Evolutionary conservation across 2,329 filamentous ascomycete species (phyloP), one percentile per base, ranked within the genome.

Genomic region (Paramyrothecium sp.): DNA sequence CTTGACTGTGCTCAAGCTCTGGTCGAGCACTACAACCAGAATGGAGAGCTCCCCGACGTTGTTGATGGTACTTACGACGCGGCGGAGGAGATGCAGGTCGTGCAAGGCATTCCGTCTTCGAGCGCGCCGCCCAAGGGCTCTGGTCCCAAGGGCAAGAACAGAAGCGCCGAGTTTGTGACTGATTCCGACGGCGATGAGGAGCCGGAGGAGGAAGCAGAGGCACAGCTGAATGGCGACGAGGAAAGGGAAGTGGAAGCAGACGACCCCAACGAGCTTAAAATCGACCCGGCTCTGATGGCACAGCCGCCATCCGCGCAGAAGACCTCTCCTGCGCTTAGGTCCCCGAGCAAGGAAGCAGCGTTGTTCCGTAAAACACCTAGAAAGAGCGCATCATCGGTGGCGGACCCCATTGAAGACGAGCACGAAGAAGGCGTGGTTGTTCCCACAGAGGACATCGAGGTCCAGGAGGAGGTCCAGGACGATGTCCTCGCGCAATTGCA

Each of bases 1-100:
- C 67, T 68, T 34, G 70, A 78, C 19, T 70, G 69, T 54, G 70
- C 75, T 3, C 69, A 70, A 33, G 68, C 70, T 54, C 62, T 78
- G 2, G 48, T 75, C 1, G 68, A 73, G 2, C 55, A 66, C 30
- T 75, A 74, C 52, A 67, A 72, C 50, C 66, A 72, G 55, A 65
- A 65, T 5, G 68, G 70, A 50, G 64, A 67, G 33, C 63, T 75
- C 16, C 74, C 74, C 11, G 69, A 72, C 16, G 62, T 75, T 12
- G 64, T 60, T 2, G 67, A 68, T 30, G 65, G 61, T 20, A 60
- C 64, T 4, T 73, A 66, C 55, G 62, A 73, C 34, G 70, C 72
- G 54, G 60, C 56, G 2, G 65, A 72, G 33, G 74, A 76, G 55
- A 71, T 68, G 65, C 61, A 65, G 10, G 66, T 70, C 47, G 56